Conservation (phyloP, 1,284 basidiomycete genomes). For the Cutaneotrichosporon daszewskae region DNA sequence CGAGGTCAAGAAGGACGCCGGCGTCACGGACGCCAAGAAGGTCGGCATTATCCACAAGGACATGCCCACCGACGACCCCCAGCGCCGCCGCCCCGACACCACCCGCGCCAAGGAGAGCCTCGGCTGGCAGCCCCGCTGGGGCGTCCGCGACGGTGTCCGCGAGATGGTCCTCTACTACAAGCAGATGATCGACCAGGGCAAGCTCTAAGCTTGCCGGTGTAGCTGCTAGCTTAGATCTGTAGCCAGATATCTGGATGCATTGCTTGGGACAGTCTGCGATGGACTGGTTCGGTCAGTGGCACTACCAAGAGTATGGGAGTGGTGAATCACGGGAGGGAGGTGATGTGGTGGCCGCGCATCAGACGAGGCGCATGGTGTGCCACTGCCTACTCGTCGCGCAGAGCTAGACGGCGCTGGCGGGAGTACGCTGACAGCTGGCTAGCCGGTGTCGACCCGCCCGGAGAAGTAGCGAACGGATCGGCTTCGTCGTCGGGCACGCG, state of each 20-base stretch:
- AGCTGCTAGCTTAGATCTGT: not conserved
- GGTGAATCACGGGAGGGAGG: no score
- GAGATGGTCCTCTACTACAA: constrained; percentile 24
- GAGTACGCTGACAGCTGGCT: constrained; percentile 1
- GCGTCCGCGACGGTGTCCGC: constrained; percentile 41
- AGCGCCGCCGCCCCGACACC: constrained; percentile 87
- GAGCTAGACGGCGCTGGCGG: not conserved
- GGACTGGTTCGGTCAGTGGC: no score
- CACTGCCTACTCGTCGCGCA: not conserved
- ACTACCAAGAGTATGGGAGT: no score
- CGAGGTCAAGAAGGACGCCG: constrained; percentile 79
- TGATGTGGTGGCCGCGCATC: no score
- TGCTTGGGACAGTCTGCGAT: constrained; percentile 2
- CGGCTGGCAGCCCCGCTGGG: constrained; percentile 84
- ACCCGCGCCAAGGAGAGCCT: constrained; percentile 79
- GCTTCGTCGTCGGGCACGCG: not conserved
- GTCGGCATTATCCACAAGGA: constrained; percentile 75
- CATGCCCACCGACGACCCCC: constrained; percentile 89
- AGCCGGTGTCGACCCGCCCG: not conserved
- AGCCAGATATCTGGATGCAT: not conserved
- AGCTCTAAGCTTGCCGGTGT: constrained; percentile 4
- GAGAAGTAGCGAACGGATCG: not conserved
- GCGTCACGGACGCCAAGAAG: constrained; percentile 53
- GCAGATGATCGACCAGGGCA: constrained; percentile 13
- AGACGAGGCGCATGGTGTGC: no score